Percentiles rank a stretch among this genome's conserved stretches.
phyloP scores from a whole-genome alignment of 768 basidiomycete species.

The Suillus discolor region DNA sequence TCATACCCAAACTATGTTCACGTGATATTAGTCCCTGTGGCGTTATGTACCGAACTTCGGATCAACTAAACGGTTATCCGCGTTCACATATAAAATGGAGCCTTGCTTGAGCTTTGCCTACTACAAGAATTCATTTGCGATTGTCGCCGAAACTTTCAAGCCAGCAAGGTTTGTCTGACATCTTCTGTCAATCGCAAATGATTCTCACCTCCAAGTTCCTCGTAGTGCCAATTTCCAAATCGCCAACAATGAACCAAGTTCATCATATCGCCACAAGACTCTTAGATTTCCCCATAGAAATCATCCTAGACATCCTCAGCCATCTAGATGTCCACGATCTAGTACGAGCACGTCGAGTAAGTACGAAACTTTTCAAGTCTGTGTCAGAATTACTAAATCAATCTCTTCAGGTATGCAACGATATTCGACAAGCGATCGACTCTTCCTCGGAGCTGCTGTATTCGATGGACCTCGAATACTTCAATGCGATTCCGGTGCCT shows the following conservation, averaged over 20 bases:
- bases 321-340: neutral
- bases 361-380: neutral
- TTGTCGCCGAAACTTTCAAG: neutral
- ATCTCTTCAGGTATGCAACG: neutral
- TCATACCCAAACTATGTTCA: neutral
- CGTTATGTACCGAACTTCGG: neutral
- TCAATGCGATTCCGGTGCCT: neutral
- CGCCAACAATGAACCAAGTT: neutral
- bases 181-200: neutral
- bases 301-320: neutral
- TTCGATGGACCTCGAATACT: neutral
- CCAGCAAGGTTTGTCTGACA: neutral
- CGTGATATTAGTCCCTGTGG: neutral
- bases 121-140: neutral
- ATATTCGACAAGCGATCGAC: neutral
- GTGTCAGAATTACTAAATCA: neutral
- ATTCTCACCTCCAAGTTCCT: neutral
- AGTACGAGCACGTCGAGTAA: neutral
- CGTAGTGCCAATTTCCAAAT: neutral
- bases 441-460: neutral
- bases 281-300: neutral
- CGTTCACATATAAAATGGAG: neutral
- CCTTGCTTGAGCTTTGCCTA: neutral
- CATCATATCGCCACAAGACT: neutral
- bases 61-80: neutral